Base-by-base conservation (phyloP, 163 green algal genomes). In the Chlamydomonas reinhardtii region DNA sequence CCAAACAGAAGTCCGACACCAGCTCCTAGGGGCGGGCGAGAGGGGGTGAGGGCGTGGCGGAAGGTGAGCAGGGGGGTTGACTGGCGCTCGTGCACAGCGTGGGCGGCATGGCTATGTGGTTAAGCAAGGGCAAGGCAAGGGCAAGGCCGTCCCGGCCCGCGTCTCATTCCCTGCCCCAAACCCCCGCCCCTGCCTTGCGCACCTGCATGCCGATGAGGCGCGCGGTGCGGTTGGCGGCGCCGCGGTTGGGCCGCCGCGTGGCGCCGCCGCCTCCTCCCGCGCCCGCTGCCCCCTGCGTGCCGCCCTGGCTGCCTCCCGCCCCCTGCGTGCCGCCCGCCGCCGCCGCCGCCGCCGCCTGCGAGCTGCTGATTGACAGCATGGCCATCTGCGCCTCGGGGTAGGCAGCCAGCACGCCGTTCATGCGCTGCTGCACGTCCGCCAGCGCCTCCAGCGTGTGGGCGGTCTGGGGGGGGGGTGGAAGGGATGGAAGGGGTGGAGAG, bases 1-100 rank as follows among this genome's bases (percentile, higher is more conserved):
- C 88, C 37, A 98, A 75, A 43, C 87, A 87, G 48, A 97, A 86
- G 56, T 87, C 81, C 22, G 70, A 27, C 35, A 87, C 70, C 70
- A 87, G 81, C 35, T 87, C 71, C 81, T 87, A 4, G 59, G 34
- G 39, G 48, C 16, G 74, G 32, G n/a, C n/a, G n/a, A n/a, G n/a
- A n/a, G 39, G 39, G 39, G 39, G 8, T 5, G 48, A 17, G 14
- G 48, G 59, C 25, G 20, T 15, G 25, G 59, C 9, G 59, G 20
- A 29, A 16, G 59, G 59, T 11, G 22, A 65, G 17, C 11, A 65
- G 22, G 56, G 25, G 56, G 56, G 22, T 25, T 65, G 19, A n/a
- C n/a, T n/a, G n/a, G n/a, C n/a, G n/a, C n/a, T n/a, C n/a, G n/a
- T n/a, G n/a, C n/a, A n/a, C n/a, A n/a, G n/a, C n/a, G n/a, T n/a